A percentile compares a stretch with the other conserved stretches of the same genome.
These are phyloP conservation scores for Naganishia albida DNA, from an alignment of 1,284 basidiomycete genomes.

Conservation along the genomic window DNA sequence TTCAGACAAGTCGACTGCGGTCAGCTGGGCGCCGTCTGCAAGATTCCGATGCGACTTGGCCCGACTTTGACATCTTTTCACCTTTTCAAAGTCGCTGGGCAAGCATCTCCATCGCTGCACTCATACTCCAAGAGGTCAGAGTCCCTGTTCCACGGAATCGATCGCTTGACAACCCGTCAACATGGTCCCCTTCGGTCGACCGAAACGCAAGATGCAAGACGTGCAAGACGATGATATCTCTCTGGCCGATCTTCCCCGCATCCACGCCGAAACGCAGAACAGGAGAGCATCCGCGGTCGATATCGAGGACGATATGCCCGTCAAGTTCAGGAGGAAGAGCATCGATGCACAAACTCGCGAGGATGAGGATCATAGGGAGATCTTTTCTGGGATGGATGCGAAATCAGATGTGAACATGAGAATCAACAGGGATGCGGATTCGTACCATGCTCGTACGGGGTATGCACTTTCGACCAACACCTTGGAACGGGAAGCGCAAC, in stretches of 20 bases:
- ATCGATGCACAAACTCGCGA: not conserved
- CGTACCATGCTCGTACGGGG: not conserved
- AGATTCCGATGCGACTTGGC: too few species aligned
- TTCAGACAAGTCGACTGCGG: too few species aligned
- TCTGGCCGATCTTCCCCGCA: slow-evolving; percentile 15
- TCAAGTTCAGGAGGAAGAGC: not conserved
- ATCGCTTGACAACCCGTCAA: not conserved
- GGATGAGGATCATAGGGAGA: not conserved
- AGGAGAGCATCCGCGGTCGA: slow-evolving; percentile 1
- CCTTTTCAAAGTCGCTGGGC: too few species aligned
- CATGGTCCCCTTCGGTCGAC: slow-evolving; percentile 25
- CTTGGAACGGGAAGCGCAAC: not conserved
- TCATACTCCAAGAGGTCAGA: too few species aligned
- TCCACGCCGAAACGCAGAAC: slow-evolving; percentile 2
- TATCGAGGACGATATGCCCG: not conserved
- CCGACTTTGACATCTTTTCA: too few species aligned
- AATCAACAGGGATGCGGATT: not conserved
- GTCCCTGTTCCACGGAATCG: too few species aligned
- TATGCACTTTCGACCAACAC: not conserved
- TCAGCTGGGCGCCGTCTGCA: too few species aligned
- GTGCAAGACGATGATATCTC: slow-evolving; percentile 22
- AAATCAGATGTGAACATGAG: not conserved
- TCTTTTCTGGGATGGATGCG: not conserved
- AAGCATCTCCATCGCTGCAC: too few species aligned
- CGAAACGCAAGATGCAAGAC: slow-evolving; percentile 20